Evolutionary conservation across 1,284 basidiomycete species (phyloP).

Genomic region (Moesziomyces antarcticus): DNA sequence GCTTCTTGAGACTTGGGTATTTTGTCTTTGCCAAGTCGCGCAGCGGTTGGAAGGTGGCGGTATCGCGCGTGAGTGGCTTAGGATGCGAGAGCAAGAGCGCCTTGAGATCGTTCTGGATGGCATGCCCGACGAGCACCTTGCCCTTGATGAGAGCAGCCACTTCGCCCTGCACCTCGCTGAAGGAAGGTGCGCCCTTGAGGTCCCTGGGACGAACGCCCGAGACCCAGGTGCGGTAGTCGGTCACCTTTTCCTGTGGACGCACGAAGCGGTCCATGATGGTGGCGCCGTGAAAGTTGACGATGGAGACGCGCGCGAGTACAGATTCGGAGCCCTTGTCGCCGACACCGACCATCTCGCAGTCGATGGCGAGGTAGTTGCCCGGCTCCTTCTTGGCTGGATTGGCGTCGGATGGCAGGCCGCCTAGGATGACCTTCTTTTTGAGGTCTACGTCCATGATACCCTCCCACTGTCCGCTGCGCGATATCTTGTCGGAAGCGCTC

Average conservation of each 20-base stretch:
- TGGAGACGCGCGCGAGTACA: constrained; percentile 86
- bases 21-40: constrained; percentile 73
- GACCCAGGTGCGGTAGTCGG: constrained; percentile 92
- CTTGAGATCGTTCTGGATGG: constrained; percentile 90
- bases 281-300: constrained; percentile 90
- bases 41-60: constrained; percentile 74
- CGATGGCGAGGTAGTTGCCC: constrained; percentile 83
- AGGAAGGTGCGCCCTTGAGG: constrained; percentile 78
- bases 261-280: constrained; percentile 88
- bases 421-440: constrained; percentile 55
- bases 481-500: constrained; percentile 29
- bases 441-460: constrained; percentile 46
- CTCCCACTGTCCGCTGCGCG: constrained; percentile 51
- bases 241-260: constrained; percentile 84
- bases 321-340: constrained; percentile 83
- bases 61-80: constrained; percentile 81
- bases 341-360: constrained; percentile 98
- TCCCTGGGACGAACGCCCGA: constrained; percentile 85
- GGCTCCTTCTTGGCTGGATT: constrained; percentile 67
- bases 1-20: constrained; percentile 80
- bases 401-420: constrained; percentile 37
- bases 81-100: constrained; percentile 92
- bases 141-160: constrained; percentile 84
- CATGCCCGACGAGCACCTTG: constrained; percentile 90
- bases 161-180: constrained; percentile 81